These are phyloP conservation scores for Fusarium palustre DNA, from an alignment of 2,329 filamentous ascomycete species.

Conservation along the genomic window DNA sequence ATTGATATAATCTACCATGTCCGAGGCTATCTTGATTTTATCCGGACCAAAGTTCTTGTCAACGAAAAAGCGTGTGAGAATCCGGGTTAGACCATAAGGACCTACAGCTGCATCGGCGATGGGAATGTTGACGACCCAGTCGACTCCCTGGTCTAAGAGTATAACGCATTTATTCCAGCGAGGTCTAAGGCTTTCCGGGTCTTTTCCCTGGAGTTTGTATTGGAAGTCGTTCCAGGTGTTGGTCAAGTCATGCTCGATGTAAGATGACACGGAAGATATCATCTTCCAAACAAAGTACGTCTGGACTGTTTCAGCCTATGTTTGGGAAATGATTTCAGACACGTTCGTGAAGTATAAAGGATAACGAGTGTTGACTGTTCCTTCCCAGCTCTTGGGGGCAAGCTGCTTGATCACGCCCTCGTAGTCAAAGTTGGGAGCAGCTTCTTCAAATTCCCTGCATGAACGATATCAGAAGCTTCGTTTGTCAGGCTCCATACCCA, in stretches of 20 bases:
- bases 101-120: background rate
- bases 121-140: conserved; percentile 9
- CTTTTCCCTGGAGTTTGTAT: conserved; percentile 68
- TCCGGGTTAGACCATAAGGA: conserved; percentile 68
- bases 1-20: conserved; percentile 78
- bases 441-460: background rate
- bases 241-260: conserved; percentile 69
- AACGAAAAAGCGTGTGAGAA: conserved; percentile 77
- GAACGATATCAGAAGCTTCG: background rate
- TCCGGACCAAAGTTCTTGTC: conserved; percentile 75
- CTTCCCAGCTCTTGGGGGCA: conserved; percentile 21
- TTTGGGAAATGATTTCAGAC: conserved; percentile 46
- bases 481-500: background rate
- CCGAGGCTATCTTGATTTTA: conserved; percentile 74
- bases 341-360: conserved; percentile 4
- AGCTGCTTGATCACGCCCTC: conserved; percentile 13
- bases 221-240: conserved; percentile 69
- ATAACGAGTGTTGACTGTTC: background rate
- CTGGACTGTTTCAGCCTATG: conserved; percentile 66
- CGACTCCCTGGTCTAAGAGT: conserved; percentile 16
- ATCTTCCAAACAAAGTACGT: conserved; percentile 75
- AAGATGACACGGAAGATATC: conserved; percentile 63
- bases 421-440: conserved; percentile 27
- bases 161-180: conserved; percentile 24
- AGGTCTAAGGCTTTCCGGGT: conserved; percentile 10